Conservation (phyloP, 2,329 filamentous ascomycete genomes). For the Cercospora sesami region DNA sequence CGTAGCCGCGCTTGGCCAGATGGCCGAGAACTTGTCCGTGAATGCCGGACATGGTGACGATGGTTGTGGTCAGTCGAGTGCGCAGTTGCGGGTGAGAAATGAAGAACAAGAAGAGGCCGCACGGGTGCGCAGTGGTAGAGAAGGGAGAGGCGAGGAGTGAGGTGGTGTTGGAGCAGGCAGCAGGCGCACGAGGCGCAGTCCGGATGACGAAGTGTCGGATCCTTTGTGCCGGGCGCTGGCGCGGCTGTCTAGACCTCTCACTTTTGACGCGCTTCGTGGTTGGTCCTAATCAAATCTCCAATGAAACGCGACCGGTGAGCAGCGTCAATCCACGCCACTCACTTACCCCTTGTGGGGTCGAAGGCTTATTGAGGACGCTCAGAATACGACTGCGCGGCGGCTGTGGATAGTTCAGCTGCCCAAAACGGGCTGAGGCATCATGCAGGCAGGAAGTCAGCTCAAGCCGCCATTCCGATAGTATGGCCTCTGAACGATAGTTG, state of each 20-base stretch:
- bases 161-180: background rate
- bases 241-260: background rate
- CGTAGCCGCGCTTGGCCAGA: conserved; percentile 37
- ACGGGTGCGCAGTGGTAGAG: background rate
- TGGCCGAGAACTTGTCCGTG: conserved; percentile 37
- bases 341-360: background rate
- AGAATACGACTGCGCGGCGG: background rate
- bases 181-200: background rate
- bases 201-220: conserved; percentile 1
- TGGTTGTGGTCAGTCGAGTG: background rate
- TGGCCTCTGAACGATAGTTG: background rate
- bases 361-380: background rate
- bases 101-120: background rate
- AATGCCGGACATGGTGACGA: conserved; percentile 29
- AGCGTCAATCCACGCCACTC: background rate
- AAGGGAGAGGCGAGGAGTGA: background rate
- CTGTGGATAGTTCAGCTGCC: background rate
- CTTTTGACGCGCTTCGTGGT: background rate
- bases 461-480: background rate
- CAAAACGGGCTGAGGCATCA: background rate
- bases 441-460: background rate
- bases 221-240: background rate
- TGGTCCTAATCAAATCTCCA: background rate
- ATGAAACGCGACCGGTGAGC: background rate
- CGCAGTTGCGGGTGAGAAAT: background rate